A percentile compares a stretch with the other conserved stretches of the same genome.
Conservation (phyloP, 2,329 filamentous ascomycete genomes). For the Didymella keratinophila region DNA sequence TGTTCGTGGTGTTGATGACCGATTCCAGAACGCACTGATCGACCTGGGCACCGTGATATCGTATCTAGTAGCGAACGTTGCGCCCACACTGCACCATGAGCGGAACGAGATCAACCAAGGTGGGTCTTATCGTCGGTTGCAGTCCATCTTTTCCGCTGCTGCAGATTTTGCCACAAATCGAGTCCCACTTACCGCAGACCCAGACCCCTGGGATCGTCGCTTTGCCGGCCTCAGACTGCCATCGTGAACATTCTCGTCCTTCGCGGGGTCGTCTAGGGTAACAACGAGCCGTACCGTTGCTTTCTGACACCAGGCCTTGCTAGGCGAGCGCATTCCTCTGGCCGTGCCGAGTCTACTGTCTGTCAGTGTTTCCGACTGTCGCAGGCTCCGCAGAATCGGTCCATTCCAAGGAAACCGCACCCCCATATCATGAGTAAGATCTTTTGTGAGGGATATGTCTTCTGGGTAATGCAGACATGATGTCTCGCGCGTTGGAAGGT, state of each 20-base stretch:
- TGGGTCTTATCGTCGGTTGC: constrained; percentile 20
- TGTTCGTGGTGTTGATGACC: constrained; percentile 5
- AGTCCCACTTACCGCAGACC: constrained; percentile 22
- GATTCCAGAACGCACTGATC: constrained; percentile 13
- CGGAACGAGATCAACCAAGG: constrained; percentile 11
- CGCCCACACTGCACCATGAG: constrained; percentile 6
- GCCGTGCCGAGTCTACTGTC: neutral
- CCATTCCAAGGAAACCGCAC: neutral
- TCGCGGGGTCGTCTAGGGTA: constrained; percentile 3
- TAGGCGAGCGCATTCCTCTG: neutral
- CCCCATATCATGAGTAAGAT: neutral
- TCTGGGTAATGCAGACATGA: neutral
- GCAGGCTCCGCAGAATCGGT: neutral
- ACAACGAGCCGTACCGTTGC: constrained; percentile 16
- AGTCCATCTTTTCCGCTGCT: constrained; percentile 13
- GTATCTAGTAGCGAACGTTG: constrained; percentile 17
- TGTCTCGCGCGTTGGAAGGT: neutral
- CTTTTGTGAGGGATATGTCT: no score
- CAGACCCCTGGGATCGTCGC: constrained; percentile 18
- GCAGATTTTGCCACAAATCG: constrained; percentile 11
- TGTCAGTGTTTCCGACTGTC: neutral
- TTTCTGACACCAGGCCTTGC: constrained; percentile 2
- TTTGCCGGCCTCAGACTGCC: constrained; percentile 1
- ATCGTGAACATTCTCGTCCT: constrained; percentile 3
- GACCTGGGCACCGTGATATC: constrained; percentile 6